phyloP scores from a whole-genome alignment of 2,329 filamentous ascomycete genomes.

The Myotisia sp. region DNA sequence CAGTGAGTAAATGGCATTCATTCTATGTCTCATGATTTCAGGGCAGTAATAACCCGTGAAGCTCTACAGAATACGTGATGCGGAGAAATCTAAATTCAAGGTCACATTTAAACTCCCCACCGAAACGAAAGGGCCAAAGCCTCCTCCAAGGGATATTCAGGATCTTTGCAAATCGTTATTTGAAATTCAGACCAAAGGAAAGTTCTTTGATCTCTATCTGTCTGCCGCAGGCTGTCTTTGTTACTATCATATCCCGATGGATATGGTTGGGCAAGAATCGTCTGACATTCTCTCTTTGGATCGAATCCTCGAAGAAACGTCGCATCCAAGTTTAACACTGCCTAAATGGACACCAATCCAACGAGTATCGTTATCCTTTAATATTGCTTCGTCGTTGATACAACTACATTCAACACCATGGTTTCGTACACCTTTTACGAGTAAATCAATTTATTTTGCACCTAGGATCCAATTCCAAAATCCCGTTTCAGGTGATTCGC shows the following conservation, averaged over 20 bases:
- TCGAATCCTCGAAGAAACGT: not conserved
- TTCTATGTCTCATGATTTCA: too few species aligned
- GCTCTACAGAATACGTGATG: too few species aligned
- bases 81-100: too few species aligned
- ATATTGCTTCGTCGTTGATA: not conserved
- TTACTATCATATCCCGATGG: not conserved
- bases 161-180: too few species aligned
- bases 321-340: not conserved
- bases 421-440: not conserved
- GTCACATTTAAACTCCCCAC: too few species aligned
- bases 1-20: too few species aligned
- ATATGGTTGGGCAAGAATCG: not conserved
- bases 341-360: not conserved
- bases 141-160: not conserved
- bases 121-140: too few species aligned
- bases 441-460: not conserved
- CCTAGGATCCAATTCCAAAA: not conserved
- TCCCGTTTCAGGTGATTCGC: too few species aligned
- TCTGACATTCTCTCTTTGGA: not conserved
- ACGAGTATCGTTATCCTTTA: not conserved
- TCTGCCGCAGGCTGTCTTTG: not conserved
- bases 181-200: too few species aligned
- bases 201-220: too few species aligned
- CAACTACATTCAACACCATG: not conserved
- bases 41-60: too few species aligned